phyloP scores from a whole-genome alignment of 306 rosid species.

The Casuarina cunninghamiana region DNA sequence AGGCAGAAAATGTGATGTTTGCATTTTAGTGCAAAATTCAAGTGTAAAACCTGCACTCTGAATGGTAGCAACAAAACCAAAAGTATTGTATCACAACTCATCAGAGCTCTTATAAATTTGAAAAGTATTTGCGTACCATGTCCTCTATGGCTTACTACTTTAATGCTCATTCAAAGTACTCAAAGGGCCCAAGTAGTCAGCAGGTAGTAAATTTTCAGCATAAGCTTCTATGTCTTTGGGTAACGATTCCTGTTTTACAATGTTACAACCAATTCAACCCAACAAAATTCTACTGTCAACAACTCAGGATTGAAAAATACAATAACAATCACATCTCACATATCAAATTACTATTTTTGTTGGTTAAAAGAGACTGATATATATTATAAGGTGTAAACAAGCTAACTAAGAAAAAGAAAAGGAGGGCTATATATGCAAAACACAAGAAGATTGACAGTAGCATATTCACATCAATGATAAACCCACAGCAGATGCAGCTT shows the following conservation, averaged over 20 bases:
- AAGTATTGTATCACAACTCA: neutral
- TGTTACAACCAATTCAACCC: neutral
- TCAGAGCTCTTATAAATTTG: neutral
- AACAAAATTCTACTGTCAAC: neutral
- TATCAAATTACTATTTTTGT: neutral
- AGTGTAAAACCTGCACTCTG: neutral
- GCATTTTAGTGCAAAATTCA: neutral
- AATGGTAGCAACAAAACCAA: neutral
- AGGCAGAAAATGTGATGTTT: neutral
- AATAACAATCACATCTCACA: neutral
- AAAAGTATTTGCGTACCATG: neutral
- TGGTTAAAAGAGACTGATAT: neutral
- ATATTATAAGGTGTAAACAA: neutral
- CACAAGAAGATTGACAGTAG: neutral
- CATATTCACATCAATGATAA: neutral
- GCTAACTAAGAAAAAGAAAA: neutral
- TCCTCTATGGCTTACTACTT: neutral
- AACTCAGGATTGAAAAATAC: neutral
- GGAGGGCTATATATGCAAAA: neutral
- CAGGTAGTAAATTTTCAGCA: neutral
- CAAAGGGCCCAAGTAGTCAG: neutral
- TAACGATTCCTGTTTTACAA: neutral
- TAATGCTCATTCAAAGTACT: neutral
- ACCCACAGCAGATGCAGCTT: neutral
- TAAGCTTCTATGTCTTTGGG: neutral